phyloP scores from a whole-genome alignment of 2,329 filamentous ascomycete species.

The Epichloe elymi region DNA sequence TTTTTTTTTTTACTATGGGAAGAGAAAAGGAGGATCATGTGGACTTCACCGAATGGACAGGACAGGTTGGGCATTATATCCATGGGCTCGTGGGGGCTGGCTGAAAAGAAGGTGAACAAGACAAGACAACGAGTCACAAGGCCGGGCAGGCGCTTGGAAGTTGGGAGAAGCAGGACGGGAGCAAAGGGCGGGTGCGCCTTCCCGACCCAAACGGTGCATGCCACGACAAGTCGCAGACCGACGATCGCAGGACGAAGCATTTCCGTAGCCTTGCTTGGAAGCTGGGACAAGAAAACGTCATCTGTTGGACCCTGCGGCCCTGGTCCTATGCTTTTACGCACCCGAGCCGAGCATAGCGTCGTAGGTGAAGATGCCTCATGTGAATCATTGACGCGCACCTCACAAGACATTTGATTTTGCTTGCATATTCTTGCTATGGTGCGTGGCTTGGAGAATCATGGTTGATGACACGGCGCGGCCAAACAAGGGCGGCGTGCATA shows the following conservation, averaged over 20 bases:
- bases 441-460: neutral
- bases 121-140: too few relatives aligned
- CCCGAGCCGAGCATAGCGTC: too few relatives aligned
- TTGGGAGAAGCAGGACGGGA: neutral
- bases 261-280: too few relatives aligned
- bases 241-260: neutral
- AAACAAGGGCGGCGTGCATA: neutral
- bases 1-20: too few relatives aligned
- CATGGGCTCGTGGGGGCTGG: neutral
- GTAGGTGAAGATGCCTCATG: neutral
- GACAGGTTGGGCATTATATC: neutral
- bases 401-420: neutral
- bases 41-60: neutral
- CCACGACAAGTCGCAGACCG: neutral
- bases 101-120: neutral
- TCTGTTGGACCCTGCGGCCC: neutral
- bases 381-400: neutral
- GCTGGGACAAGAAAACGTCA: neutral
- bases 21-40: neutral
- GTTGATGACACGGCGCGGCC: neutral
- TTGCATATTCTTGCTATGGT: neutral
- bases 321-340: neutral
- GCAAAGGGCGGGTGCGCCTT: neutral
- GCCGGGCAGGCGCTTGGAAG: neutral
- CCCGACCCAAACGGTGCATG: neutral